phyloP scores from a whole-genome alignment of 163 green algal genomes.

The Scenedesmus sp. region DNA sequence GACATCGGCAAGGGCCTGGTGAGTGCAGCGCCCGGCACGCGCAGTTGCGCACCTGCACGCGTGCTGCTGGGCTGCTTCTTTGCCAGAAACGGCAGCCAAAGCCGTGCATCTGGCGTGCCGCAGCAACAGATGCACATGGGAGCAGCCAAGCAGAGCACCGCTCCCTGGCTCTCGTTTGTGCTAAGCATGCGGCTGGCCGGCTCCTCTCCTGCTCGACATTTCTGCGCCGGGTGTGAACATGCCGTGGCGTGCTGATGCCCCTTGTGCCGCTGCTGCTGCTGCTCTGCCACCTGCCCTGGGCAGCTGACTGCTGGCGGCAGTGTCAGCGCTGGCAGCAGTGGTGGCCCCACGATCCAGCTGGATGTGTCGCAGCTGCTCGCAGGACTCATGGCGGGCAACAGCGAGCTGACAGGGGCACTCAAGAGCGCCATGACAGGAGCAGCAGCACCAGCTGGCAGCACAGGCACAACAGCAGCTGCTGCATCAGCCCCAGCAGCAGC shows the following conservation, averaged over 20 bases:
- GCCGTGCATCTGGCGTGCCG: not conserved
- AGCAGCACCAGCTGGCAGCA: conserved; percentile 12
- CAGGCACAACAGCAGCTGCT: not conserved
- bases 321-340: not conserved
- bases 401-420: not conserved
- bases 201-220: too few relatives aligned
- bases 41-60: not conserved
- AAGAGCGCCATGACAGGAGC: not conserved
- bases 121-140: not conserved
- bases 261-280: not conserved
- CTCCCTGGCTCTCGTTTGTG: too few relatives aligned
- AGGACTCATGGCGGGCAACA: not conserved
- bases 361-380: conserved; percentile 26
- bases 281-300: not conserved
- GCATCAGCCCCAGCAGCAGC: not conserved
- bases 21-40: not conserved
- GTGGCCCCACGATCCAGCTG: not conserved
- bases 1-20: conserved; percentile 16
- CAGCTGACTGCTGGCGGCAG: not conserved
- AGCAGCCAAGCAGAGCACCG: too few relatives aligned
- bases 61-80: not conserved
- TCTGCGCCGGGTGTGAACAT: not conserved
- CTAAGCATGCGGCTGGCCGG: not conserved
- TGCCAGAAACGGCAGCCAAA: not conserved
- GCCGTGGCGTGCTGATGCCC: too few relatives aligned